Percentiles rank a stretch among this genome's conserved stretches.
Evolutionary conservation across 202 grass and related monocot genomes (phyloP).

Genomic region (Brachypodium distachyon): DNA sequence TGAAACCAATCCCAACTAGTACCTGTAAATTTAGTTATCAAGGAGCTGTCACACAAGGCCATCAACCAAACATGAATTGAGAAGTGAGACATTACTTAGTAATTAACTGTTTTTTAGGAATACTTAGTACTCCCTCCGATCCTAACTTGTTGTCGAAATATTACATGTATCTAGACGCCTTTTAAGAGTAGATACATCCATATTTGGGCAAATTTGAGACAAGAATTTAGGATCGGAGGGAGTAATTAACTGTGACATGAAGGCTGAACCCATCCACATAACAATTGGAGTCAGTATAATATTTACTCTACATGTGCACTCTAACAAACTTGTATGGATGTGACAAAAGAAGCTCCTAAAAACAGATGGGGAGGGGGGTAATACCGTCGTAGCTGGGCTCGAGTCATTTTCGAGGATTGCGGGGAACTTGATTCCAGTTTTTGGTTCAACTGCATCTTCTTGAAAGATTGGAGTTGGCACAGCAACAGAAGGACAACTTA

Average conservation of each 20-base stretch:
- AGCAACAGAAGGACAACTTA: constrained; percentile 44
- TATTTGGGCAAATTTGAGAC: too few relatives aligned
- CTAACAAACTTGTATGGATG: not conserved
- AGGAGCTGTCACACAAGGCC: not conserved
- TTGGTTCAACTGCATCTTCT: constrained; percentile 76
- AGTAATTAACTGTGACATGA: not conserved
- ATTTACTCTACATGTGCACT: not conserved
- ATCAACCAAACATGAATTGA: not conserved
- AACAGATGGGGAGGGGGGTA: not conserved
- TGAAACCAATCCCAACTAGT: constrained; percentile 88
- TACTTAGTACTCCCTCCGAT: too few relatives aligned
- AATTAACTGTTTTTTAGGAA: too few relatives aligned
- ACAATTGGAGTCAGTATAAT: not conserved
- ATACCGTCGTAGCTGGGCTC: constrained; percentile 51
- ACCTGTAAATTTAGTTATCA: constrained; percentile 47
- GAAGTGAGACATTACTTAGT: not conserved
- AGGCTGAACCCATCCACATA: not conserved
- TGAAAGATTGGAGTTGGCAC: constrained; percentile 48
- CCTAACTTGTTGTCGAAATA: too few relatives aligned
- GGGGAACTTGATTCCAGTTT: constrained; percentile 97
- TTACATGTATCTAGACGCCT: too few relatives aligned
- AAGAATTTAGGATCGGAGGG: too few relatives aligned
- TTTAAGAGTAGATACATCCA: too few relatives aligned
- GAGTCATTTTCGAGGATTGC: constrained; percentile 60
- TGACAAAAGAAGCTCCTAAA: not conserved